Conservation (phyloP, 2,329 filamentous ascomycete genomes). For the Aspergillus sp. region DNA sequence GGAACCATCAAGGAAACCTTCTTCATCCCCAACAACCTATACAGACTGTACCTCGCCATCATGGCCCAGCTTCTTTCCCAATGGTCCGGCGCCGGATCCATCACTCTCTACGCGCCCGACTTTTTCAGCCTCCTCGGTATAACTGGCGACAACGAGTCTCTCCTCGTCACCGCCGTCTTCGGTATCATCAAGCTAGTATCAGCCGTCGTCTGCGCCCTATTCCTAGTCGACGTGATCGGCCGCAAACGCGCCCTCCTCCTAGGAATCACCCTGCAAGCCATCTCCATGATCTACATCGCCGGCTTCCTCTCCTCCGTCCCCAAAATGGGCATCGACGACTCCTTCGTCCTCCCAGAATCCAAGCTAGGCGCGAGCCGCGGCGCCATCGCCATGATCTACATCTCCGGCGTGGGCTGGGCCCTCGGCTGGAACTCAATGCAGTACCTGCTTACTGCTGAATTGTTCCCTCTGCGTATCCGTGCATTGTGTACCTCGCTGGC, state of each 20-base stretch:
- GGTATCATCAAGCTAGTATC: constrained; percentile 68
- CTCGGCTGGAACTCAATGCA: constrained; percentile 73
- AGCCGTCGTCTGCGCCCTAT: constrained; percentile 65
- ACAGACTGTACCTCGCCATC: constrained; percentile 64
- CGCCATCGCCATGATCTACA: constrained; percentile 69
- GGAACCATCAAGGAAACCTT: constrained; percentile 67
- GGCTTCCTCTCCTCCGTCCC: constrained; percentile 61
- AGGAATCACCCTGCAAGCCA: constrained; percentile 56
- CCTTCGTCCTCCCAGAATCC: constrained; percentile 42
- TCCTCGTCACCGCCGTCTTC: constrained; percentile 71
- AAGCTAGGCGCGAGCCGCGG: constrained; percentile 55
- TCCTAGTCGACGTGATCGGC: constrained; percentile 74
- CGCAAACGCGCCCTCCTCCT: constrained; percentile 62
- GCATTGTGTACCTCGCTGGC: constrained; percentile 66
- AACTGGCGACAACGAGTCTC: constrained; percentile 61
- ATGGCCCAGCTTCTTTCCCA: constrained; percentile 69
- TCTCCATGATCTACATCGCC: constrained; percentile 61
- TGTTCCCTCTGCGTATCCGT: constrained; percentile 70
- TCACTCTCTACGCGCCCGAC: constrained; percentile 72
- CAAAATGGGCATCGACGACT: constrained; percentile 44
- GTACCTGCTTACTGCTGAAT: constrained; percentile 71
- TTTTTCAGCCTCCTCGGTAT: constrained; percentile 70
- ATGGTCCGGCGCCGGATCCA: constrained; percentile 69
- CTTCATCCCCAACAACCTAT: constrained; percentile 63
- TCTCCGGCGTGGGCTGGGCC: constrained; percentile 66